Conservation (phyloP, 768 basidiomycete genomes). For the Trametes cinnabarina region DNA sequence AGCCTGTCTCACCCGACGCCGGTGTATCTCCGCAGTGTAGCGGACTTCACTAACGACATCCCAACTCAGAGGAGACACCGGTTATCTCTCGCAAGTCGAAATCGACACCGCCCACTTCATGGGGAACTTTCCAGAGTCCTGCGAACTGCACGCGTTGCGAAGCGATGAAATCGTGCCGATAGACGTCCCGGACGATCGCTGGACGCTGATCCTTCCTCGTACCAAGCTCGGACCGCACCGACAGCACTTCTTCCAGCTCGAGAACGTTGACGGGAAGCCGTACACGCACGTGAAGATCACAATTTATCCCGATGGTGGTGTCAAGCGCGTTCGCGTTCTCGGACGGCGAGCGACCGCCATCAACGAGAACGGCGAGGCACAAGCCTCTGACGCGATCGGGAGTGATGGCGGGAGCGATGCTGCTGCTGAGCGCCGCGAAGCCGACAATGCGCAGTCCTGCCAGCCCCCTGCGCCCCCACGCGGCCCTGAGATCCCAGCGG, state of each 20-base stretch:
- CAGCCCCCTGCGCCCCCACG: not conserved
- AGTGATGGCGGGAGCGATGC: slow-evolving; percentile 15
- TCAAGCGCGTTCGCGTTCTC: slow-evolving; percentile 86
- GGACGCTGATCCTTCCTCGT: slow-evolving; percentile 73
- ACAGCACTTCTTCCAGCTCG: slow-evolving; percentile 86
- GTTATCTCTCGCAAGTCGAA: slow-evolving; percentile 72
- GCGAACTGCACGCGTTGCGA: slow-evolving; percentile 66
- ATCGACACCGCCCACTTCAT: slow-evolving; percentile 96
- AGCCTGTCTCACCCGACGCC: slow-evolving; percentile 28
- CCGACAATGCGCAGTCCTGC: not conserved
- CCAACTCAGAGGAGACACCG: slow-evolving; percentile 61
- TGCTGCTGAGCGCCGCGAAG: not conserved
- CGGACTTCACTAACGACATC: not conserved
- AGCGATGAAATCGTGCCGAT: slow-evolving; percentile 35
- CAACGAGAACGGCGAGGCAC: not conserved
- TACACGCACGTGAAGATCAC: slow-evolving; percentile 87
- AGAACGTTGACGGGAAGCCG: slow-evolving; percentile 51
- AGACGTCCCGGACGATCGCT: slow-evolving; percentile 44
- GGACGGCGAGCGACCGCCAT: slow-evolving; percentile 49
- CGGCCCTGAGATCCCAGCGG: slow-evolving; percentile 43
- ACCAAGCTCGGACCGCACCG: slow-evolving; percentile 86
- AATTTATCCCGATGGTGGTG: slow-evolving; percentile 92
- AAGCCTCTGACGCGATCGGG: slow-evolving; percentile 2
- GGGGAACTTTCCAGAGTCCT: slow-evolving; percentile 92
- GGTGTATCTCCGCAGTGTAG: not conserved